phyloP scores from a whole-genome alignment of 2,329 filamentous ascomycete species.

The Ascomycota sp. region DNA sequence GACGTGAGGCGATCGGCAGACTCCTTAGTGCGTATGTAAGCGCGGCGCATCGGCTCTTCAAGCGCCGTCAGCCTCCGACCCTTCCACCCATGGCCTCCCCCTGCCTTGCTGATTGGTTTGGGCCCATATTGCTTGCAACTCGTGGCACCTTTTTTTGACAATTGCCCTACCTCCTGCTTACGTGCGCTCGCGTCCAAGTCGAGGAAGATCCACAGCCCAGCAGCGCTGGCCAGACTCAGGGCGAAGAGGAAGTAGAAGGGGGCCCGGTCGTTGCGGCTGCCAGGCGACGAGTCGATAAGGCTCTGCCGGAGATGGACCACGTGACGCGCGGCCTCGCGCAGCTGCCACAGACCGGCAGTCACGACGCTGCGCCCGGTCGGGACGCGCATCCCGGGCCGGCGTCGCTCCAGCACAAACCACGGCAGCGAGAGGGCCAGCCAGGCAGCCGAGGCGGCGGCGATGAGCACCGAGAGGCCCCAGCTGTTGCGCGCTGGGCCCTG shows the following conservation, averaged over 20 bases:
- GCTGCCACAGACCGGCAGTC: constrained; percentile 40
- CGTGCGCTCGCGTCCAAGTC: constrained; percentile 38
- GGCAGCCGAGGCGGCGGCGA: constrained; percentile 42
- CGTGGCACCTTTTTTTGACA: no score
- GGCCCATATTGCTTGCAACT: no score
- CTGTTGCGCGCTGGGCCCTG: constrained; percentile 40
- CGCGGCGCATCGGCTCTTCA: no score
- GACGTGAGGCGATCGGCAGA: background rate
- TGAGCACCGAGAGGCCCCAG: constrained; percentile 42
- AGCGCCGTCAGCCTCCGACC: no score
- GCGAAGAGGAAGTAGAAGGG: constrained; percentile 49
- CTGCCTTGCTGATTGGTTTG: no score
- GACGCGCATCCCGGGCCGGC: constrained; percentile 31
- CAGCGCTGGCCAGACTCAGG: constrained; percentile 32
- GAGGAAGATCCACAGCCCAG: constrained; percentile 30
- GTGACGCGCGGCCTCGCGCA: constrained; percentile 33
- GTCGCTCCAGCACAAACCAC: constrained; percentile 47
- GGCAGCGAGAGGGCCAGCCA: constrained; percentile 44
- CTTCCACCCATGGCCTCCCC: no score
- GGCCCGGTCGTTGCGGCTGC: constrained; percentile 32
- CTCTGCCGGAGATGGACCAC: constrained; percentile 47
- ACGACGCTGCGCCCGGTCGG: constrained; percentile 23
- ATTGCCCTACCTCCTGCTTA: constrained; percentile 36
- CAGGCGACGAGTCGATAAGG: constrained; percentile 36
- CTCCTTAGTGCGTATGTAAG: constrained; percentile 1